Base-by-base conservation (phyloP, 495 filamentous ascomycete genomes). In the Podospora pseudopauciseta region DNA sequence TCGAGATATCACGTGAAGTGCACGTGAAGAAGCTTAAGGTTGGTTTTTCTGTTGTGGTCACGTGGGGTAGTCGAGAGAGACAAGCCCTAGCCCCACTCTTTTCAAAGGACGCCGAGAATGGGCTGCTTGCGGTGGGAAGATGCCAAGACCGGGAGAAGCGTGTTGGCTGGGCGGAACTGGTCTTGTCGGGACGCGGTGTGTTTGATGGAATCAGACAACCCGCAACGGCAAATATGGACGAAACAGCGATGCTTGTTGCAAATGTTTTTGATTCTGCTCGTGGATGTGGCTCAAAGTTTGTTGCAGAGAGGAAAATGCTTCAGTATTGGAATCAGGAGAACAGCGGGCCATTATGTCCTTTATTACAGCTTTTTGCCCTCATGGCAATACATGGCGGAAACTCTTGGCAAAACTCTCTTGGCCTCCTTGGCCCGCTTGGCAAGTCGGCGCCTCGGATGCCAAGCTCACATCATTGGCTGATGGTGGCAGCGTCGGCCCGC, bases 351-450 rank as follows among this genome's bases (percentile, higher is more conserved):
- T 78, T 75, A 75, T 78, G 74, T 81, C 78, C 39, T 80, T 82
- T 81, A 80, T 80, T 80, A 77, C 77, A 77, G 65, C 70, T 20
- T 71, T 78, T 65, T 72, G 73, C 72, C 67, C 79, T 78, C 66
- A 71, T 80, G 76, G 78, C 79, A 71, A 75, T 80, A 77, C 74
- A 75, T 80, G 79, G 81, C 79, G 74, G 77, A 79, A 79, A 79
- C 74, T 72, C 80, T 81, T 82, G 80, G 80, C 80, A 74, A 74
- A 68, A 72, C 70, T 69, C 28, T 57, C 78, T 80, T 77, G 71
- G 68, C 65, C 19, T 19, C n/a, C 71, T 73, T 73, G 74, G 74
- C 70, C 64, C n/a, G 63, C 76, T 79, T 82, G 81, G 81, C 79
- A 74, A 49, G 72, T 78, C 75, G 74, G 65, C 75, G 75, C 68